Percentiles rank a stretch among this genome's conserved stretches.
Evolutionary conservation across 495 filamentous ascomycete genomes (phyloP).

Genomic region (Hyaloscypha bicolor): DNA sequence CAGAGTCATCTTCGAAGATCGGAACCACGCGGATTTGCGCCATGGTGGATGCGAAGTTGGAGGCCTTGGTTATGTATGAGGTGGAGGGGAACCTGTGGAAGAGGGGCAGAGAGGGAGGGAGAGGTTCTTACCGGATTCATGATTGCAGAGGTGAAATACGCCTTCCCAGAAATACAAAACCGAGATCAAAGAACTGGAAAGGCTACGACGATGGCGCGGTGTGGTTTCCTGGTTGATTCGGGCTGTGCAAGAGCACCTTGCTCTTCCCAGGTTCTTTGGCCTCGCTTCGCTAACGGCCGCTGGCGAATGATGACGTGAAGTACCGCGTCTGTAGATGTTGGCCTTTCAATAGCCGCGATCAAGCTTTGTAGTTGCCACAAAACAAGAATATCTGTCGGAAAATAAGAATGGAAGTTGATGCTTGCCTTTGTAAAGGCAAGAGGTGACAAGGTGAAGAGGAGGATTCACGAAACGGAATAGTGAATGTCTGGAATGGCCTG

Average conservation of each 20-base stretch:
- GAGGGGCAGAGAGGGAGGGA: neutral
- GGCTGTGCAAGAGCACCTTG: conserved; percentile 2
- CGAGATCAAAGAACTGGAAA: conserved; percentile 20
- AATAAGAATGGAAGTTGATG: no score
- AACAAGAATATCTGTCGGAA: neutral
- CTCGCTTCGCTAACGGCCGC: conserved; percentile 1
- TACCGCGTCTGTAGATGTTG: neutral
- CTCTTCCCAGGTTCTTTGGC: conserved; percentile 1
- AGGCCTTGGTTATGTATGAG: conserved; percentile 8
- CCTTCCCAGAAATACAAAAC: conserved; percentile 27
- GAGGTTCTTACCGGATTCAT: conserved; percentile 32
- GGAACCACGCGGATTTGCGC: neutral
- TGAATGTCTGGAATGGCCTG: neutral
- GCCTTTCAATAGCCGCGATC: neutral
- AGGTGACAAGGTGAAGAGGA: neutral
- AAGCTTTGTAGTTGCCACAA: neutral
- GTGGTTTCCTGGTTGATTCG: neutral
- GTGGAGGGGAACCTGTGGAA: conserved; percentile 1
- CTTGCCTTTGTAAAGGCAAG: neutral
- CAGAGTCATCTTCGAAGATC: conserved; percentile 8
- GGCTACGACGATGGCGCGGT: conserved; percentile 1
- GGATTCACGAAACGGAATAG: neutral
- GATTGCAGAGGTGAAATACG: conserved; percentile 24
- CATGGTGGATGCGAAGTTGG: neutral
- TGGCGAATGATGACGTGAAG: neutral